Conservation (phyloP, 805 yeast species). For the Wickerhamiella brachini region DNA sequence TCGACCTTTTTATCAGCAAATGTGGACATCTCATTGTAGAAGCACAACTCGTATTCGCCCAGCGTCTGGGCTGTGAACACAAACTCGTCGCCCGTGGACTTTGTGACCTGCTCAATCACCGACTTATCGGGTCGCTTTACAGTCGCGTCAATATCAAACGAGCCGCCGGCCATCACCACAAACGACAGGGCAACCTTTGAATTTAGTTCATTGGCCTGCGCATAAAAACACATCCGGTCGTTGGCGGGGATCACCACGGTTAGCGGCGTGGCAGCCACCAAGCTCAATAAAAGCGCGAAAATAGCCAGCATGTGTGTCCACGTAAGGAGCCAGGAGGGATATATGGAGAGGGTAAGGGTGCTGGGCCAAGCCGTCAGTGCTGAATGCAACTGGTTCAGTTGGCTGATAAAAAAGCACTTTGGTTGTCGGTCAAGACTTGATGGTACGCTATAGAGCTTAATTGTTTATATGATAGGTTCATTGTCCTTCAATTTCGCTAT, state of each 20-base stretch:
- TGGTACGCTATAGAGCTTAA: no score
- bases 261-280: slow-evolving; percentile 35
- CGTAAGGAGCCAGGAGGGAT: not conserved
- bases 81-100: slow-evolving; percentile 71
- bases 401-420: no score
- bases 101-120: slow-evolving; percentile 38
- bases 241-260: slow-evolving; percentile 66
- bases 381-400: no score
- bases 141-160: slow-evolving; percentile 63
- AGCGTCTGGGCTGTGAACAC: slow-evolving; percentile 44
- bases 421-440: no score
- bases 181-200: slow-evolving; percentile 60
- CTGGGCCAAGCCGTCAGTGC: no score
- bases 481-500: no score
- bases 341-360: not conserved
- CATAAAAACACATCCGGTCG: slow-evolving; percentile 58
- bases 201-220: slow-evolving; percentile 45
- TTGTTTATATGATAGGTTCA: no score
- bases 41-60: slow-evolving; percentile 85
- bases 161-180: slow-evolving; percentile 72
- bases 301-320: not conserved
- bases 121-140: slow-evolving; percentile 43
- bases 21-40: slow-evolving; percentile 67
- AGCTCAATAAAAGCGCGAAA: not conserved
- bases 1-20: slow-evolving; percentile 74